These are phyloP conservation scores for Chimonanthus salicifolius DNA, from an alignment of 164 flowering plant genomes.

Conservation along the genomic window DNA sequence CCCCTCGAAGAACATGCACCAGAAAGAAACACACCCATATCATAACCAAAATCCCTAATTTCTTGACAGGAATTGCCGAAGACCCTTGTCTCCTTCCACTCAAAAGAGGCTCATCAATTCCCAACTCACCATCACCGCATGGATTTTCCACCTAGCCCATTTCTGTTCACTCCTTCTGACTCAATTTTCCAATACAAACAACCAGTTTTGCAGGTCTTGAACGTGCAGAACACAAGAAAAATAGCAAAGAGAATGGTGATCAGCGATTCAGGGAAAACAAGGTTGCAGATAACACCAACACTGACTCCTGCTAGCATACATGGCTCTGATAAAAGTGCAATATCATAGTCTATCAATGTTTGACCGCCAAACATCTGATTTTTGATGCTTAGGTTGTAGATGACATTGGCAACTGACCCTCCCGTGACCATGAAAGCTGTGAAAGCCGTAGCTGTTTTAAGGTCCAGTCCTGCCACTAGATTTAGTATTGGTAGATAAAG, in stretches of 20 bases:
- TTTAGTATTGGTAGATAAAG: slow-evolving; percentile 54
- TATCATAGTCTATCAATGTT: slow-evolving; percentile 49
- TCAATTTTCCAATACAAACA: slow-evolving; percentile 46
- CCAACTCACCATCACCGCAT: slow-evolving; percentile 10
- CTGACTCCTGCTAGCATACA: slow-evolving; percentile 71
- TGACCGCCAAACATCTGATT: slow-evolving; percentile 24
- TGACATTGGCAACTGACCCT: slow-evolving; percentile 55
- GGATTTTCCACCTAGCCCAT: neutral
- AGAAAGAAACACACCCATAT: slow-evolving; percentile 55
- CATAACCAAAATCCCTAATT: slow-evolving; percentile 40
- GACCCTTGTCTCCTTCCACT: neutral
- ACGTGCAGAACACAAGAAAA: slow-evolving; percentile 59
- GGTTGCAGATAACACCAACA: slow-evolving; percentile 60
- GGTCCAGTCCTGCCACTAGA: slow-evolving; percentile 56
- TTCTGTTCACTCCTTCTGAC: slow-evolving; percentile 27
- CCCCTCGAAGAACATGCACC: slow-evolving; percentile 51
- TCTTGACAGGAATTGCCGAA: slow-evolving; percentile 44
- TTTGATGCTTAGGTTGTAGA: slow-evolving; percentile 23
- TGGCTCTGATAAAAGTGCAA: slow-evolving; percentile 59
- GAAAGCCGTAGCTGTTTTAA: slow-evolving; percentile 52
- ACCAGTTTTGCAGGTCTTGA: slow-evolving; percentile 48
- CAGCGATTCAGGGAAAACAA: slow-evolving; percentile 62
- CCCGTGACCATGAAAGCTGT: slow-evolving; percentile 81
- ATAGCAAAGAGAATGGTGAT: slow-evolving; percentile 43
- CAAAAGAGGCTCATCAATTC: slow-evolving; percentile 34